Base-by-base conservation (phyloP, 768 basidiomycete genomes). In the Suillus clintonianus region DNA sequence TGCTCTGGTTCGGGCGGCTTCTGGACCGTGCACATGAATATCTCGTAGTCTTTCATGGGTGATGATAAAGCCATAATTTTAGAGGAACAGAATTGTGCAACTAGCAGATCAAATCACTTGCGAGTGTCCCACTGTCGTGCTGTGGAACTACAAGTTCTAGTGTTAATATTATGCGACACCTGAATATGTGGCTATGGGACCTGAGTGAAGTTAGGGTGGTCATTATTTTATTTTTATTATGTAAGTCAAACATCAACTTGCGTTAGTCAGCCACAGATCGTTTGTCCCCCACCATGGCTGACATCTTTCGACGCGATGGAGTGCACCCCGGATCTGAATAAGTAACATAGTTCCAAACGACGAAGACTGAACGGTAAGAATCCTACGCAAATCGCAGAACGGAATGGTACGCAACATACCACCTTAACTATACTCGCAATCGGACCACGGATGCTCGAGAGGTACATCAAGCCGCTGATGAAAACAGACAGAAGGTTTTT, bases 1-100 rank as follows among this genome's bases (percentile, higher is more conserved):
- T 59, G 53, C 34, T 74, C 73, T 2, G 61, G 62, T 27, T 59
- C 56, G 34, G 60, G 61, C 2, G 50, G 37, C 55, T 56, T 56
- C 37, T 56, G 55, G 55, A 56, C 55, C 37, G 37, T 27, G 37
- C 37, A 56, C 55, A 56, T 56, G 9, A 56, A 56, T 24, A 24
- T 24, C 24, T 56, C 55, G 10, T 39, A 57, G 24, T 27, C 37
- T 7, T 41, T 57, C 24, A 13, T 27, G n/a, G 24, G 19, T 57
- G 37, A 36, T 41, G 37, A 27, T 41, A 57, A 27, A 10, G 55
- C 10, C 55, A 57, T 57, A 5, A 17, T 19, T 53, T 32, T 11
- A 19, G 9, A 32, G 32, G 17, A 15, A 27, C 14, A 39, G 11
- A 55, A 27, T 9, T 8, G 22, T 22, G 24, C 15, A 5, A 56